These are phyloP conservation scores for Yamadazyma sp. DNA, from an alignment of 1,139 yeast species.

Conservation along the genomic window DNA sequence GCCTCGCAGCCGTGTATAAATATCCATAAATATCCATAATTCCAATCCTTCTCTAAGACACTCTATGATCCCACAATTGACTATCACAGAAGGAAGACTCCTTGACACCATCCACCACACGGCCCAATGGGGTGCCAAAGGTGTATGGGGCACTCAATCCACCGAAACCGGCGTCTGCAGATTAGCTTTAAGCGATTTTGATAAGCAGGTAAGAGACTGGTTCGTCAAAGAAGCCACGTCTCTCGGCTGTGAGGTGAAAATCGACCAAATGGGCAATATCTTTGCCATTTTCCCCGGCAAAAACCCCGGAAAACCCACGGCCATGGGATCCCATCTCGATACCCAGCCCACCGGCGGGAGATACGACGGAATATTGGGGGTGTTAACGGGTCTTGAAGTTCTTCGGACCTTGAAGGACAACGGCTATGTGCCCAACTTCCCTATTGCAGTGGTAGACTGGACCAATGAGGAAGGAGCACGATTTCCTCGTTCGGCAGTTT, in stretches of 20 bases:
- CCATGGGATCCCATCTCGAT: constrained; percentile 72
- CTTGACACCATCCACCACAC: constrained; percentile 58
- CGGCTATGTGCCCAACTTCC: constrained; percentile 56
- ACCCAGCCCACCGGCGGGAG: constrained; percentile 82
- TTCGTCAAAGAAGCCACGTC: constrained; percentile 49
- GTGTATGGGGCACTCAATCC: constrained; percentile 56
- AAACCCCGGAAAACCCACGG: constrained; percentile 54
- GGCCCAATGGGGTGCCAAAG: constrained; percentile 61
- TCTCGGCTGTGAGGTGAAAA: constrained; percentile 56
- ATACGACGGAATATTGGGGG: constrained; percentile 73
- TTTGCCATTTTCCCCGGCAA: constrained; percentile 65
- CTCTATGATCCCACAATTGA: background rate
- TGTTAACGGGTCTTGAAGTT: constrained; percentile 64
- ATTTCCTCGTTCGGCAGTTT: constrained; percentile 65
- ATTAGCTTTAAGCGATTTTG: constrained; percentile 59
- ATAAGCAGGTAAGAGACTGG: constrained; percentile 70
- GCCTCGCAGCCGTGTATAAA: background rate
- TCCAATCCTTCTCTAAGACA: no score
- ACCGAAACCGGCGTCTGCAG: constrained; percentile 65
- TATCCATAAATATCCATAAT: no score
- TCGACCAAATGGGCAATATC: constrained; percentile 67
- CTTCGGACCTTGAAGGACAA: constrained; percentile 63
- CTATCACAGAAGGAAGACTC: constrained; percentile 18
- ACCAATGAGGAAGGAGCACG: constrained; percentile 81
- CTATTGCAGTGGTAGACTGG: constrained; percentile 68